Conservation (phyloP, 331 rosid genomes). For the Saraca asoca region DNA sequence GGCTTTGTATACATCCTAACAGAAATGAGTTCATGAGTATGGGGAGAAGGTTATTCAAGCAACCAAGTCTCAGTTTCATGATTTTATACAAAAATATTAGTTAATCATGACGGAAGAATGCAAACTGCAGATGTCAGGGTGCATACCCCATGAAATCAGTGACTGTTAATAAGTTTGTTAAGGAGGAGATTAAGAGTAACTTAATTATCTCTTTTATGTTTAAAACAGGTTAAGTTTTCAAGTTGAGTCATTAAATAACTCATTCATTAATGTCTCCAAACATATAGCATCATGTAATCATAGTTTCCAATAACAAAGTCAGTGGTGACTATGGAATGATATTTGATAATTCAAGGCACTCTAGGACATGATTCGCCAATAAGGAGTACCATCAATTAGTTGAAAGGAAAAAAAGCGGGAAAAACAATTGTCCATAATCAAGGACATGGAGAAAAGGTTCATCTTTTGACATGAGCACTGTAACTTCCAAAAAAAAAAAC, state of each 20-base stretch:
- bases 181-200: background rate
- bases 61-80: background rate
- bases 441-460: no score
- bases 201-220: conserved; percentile 1
- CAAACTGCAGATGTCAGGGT: conserved; percentile 1
- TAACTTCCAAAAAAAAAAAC: no score
- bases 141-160: background rate
- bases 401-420: background rate
- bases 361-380: background rate
- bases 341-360: background rate
- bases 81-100: background rate
- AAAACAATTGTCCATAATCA: no score
- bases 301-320: background rate
- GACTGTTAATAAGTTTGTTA: background rate
- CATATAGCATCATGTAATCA: background rate
- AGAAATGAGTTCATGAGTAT: background rate
- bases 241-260: conserved; percentile 16
- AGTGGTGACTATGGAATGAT: background rate
- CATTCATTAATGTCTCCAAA: conserved; percentile 4
- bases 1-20: background rate
- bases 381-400: background rate
- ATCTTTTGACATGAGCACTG: no score
- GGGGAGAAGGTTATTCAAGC: conserved; percentile 5
- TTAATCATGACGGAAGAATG: background rate
- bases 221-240: conserved; percentile 15